A percentile compares a stretch with the other conserved stretches of the same genome.
Conservation (phyloP, 441 rosid species). For the Iberis amara region DNA sequence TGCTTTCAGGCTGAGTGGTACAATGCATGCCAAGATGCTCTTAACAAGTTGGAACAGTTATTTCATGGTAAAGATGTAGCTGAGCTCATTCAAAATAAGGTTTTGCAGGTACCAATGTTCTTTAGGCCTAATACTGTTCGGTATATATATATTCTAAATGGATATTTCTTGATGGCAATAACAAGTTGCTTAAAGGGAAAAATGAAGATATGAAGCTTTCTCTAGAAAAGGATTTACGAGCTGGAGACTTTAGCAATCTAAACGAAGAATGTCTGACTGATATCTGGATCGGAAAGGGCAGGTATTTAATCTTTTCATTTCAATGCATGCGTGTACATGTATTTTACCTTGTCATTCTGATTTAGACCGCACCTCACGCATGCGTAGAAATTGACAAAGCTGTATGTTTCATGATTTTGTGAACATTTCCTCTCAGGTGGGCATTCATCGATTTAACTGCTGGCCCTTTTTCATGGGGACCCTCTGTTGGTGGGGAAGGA, state of each 20-base stretch:
- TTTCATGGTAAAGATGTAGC: constrained; percentile 63
- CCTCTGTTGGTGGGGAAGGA: constrained; percentile 99
- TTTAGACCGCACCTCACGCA: constrained; percentile 19
- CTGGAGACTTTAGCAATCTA: constrained; percentile 65
- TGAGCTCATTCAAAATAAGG: constrained; percentile 67
- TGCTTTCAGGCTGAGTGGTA: constrained; percentile 76
- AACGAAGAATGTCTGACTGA: constrained; percentile 93
- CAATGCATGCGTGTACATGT: constrained; percentile 29
- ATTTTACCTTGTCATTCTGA: constrained; percentile 22
- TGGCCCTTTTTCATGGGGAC: constrained; percentile 99
- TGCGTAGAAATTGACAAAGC: constrained; percentile 7
- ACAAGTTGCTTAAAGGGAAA: constrained; percentile 67
- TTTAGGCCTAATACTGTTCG: constrained; percentile 14
- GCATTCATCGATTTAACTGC: constrained; percentile 89
- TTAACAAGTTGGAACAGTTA: constrained; percentile 62
- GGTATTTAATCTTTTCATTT: constrained; percentile 39
- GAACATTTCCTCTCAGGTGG: constrained; percentile 59
- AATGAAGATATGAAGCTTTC: constrained; percentile 61
- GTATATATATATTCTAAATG: constrained; percentile 11
- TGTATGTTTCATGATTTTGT: constrained; percentile 20
- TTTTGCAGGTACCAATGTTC: constrained; percentile 53
- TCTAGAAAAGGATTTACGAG: constrained; percentile 59
- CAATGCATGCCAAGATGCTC: constrained; percentile 63
- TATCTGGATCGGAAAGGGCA: constrained; percentile 91
- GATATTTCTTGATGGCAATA: constrained; percentile 26